Evolutionary conservation across 2,329 filamentous ascomycete species (phyloP).

Genomic region (Fusarium foetens): DNA sequence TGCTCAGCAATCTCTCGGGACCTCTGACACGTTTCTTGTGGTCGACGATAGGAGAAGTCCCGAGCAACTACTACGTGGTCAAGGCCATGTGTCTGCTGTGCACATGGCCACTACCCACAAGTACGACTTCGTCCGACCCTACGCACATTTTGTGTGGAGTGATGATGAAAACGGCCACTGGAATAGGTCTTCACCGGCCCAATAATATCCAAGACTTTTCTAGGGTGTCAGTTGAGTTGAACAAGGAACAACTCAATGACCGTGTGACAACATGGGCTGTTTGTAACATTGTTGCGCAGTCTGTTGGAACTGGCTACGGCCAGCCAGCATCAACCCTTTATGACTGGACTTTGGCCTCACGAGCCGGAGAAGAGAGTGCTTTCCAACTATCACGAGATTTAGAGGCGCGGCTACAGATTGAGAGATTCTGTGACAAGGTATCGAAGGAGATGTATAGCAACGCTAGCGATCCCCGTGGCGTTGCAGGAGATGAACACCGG

Average conservation of each 20-base stretch:
- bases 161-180: conserved; percentile 89
- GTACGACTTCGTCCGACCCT: conserved; percentile 80
- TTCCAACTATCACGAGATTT: conserved; percentile 70
- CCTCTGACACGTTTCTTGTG: conserved; percentile 78
- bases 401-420: conserved; percentile 74
- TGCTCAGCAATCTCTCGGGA: conserved; percentile 74
- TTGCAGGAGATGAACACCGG: conserved; percentile 73
- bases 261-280: conserved; percentile 84
- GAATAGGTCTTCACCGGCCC: conserved; percentile 82
- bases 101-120: conserved; percentile 85
- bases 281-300: conserved; percentile 85
- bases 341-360: conserved; percentile 75
- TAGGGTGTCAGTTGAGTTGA: conserved; percentile 76
- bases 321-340: conserved; percentile 82
- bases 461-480: conserved; percentile 75
- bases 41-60: conserved; percentile 80
- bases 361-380: conserved; percentile 68
- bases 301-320: conserved; percentile 83
- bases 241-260: conserved; percentile 82
- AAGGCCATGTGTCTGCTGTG: conserved; percentile 84
- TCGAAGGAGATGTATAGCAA: conserved; percentile 84
- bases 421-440: conserved; percentile 80
- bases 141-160: conserved; percentile 84
- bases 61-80: conserved; percentile 81
- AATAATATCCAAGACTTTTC: conserved; percentile 88